These are phyloP conservation scores for Sarcomyxa edulis DNA, from an alignment of 768 basidiomycete species.

Conservation along the genomic window DNA sequence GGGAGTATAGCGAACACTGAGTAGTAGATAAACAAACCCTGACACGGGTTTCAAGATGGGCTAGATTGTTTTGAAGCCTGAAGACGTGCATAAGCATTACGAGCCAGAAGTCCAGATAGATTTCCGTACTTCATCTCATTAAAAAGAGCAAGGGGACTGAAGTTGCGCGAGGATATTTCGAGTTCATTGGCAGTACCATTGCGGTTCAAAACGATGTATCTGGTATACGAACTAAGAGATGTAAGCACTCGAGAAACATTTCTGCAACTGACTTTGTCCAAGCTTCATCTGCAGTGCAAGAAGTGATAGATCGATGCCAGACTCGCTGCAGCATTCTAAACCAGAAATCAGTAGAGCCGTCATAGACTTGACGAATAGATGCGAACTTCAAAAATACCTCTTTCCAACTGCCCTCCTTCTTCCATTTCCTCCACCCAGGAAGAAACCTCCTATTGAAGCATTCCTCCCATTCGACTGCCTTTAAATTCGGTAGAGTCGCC, in stretches of 20 bases:
- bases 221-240: slow-evolving; percentile 19
- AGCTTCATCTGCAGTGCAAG: slow-evolving; percentile 75
- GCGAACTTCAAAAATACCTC: slow-evolving; percentile 62
- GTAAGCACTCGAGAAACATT: slow-evolving; percentile 5
- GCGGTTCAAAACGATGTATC: slow-evolving; percentile 72
- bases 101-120: no score
- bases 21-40: slow-evolving; percentile 41
- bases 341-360: slow-evolving; percentile 9
- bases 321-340: slow-evolving; percentile 55
- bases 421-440: slow-evolving; percentile 73
- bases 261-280: slow-evolving; percentile 66
- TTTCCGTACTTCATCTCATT: slow-evolving; percentile 80
- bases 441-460: slow-evolving; percentile 67
- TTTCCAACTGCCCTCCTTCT: slow-evolving; percentile 59
- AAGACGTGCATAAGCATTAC: not conserved
- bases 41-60: slow-evolving; percentile 61
- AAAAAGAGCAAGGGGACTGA: slow-evolving; percentile 62
- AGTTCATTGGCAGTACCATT: slow-evolving; percentile 72
- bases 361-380: slow-evolving; percentile 5
- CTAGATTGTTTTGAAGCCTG: slow-evolving; percentile 65
- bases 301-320: slow-evolving; percentile 62
- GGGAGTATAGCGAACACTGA: slow-evolving; percentile 40
- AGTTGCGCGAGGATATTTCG: slow-evolving; percentile 61
- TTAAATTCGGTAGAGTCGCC: slow-evolving; percentile 64
- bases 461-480: slow-evolving; percentile 67